Conservation (phyloP, 768 basidiomycete species). For the Mrakia gelida region DNA sequence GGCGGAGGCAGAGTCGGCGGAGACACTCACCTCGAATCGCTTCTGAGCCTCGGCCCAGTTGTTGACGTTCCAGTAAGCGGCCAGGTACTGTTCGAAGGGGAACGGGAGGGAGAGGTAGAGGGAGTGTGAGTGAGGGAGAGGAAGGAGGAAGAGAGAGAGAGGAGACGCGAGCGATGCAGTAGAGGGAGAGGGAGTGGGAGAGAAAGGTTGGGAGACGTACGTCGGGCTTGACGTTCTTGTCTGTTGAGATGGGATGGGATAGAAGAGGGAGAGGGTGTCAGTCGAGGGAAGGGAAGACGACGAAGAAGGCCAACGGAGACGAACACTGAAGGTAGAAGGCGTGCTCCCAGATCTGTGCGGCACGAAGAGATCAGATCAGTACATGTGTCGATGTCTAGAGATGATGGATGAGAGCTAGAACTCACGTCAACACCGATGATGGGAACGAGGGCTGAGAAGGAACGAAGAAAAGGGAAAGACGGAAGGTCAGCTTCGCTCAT, state of each 20-base stretch:
- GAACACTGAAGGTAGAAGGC: slow-evolving; percentile 54
- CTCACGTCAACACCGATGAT: slow-evolving; percentile 71
- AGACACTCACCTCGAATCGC: slow-evolving; percentile 49
- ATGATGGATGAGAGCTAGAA: not conserved
- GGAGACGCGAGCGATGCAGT: not conserved
- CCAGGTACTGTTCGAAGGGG: slow-evolving; percentile 64
- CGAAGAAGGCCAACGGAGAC: slow-evolving; percentile 43
- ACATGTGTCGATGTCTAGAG: not conserved
- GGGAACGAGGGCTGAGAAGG: slow-evolving; percentile 64
- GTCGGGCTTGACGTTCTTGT: slow-evolving; percentile 65
- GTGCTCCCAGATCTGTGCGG: slow-evolving; percentile 77
- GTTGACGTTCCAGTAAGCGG: slow-evolving; percentile 92
- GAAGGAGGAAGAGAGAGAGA: not conserved
- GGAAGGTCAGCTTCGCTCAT: not conserved
- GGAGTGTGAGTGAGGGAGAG: not conserved
- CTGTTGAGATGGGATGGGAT: not conserved
- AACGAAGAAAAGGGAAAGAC: not conserved
- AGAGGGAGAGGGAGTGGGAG: not conserved
- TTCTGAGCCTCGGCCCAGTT: slow-evolving; percentile 90
- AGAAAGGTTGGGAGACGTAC: slow-evolving; percentile 51
- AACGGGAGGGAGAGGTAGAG: not conserved
- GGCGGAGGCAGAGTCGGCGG: not conserved
- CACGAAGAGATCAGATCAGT: not conserved
- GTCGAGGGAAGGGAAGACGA: not conserved
- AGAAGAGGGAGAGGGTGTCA: not conserved